phyloP scores from a whole-genome alignment of 495 filamentous ascomycete species.

The Podospora pseudoanserina region DNA sequence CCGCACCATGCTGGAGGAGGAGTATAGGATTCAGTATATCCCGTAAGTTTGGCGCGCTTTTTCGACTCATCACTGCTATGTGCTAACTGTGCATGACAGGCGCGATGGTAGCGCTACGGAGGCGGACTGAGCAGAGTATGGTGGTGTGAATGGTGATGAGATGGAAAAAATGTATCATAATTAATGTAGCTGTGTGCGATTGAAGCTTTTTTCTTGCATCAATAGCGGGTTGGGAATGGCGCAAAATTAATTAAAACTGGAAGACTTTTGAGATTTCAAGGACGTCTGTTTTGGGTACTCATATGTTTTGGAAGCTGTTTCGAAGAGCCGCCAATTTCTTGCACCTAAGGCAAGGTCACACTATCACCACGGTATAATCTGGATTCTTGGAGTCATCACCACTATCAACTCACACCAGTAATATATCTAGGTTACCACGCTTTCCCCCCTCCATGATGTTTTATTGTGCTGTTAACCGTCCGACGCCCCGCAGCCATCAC shows the following conservation, averaged over 20 bases:
- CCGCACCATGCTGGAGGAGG: slow-evolving; percentile 61
- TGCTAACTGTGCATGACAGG: slow-evolving; percentile 23
- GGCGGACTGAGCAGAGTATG: slow-evolving; percentile 30
- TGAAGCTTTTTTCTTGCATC: slow-evolving; percentile 15
- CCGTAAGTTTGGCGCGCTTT: slow-evolving; percentile 45
- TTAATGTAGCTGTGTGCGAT: not conserved
- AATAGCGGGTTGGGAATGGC: not conserved
- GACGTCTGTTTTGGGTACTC: not conserved
- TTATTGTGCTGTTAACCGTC: slow-evolving; percentile 12
- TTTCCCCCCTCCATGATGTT: slow-evolving; percentile 5
- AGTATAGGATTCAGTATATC: slow-evolving; percentile 63
- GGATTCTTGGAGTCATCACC: not conserved
- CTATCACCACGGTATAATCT: too few species aligned
- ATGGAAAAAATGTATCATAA: not conserved
- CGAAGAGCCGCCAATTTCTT: too few species aligned
- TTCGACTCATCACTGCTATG: not conserved
- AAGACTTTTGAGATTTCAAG: not conserved
- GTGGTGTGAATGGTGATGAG: not conserved
- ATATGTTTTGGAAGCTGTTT: too few species aligned
- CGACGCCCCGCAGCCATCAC: slow-evolving; percentile 7
- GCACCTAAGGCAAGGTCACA: too few species aligned
- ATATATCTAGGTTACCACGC: not conserved
- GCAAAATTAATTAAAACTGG: not conserved
- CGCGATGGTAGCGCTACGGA: slow-evolving; percentile 51
- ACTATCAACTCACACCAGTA: not conserved